Evolutionary conservation across 306 rosid species (phyloP), one percentile per base, ranked within the genome.

Genomic region (Morella rubra): DNA sequence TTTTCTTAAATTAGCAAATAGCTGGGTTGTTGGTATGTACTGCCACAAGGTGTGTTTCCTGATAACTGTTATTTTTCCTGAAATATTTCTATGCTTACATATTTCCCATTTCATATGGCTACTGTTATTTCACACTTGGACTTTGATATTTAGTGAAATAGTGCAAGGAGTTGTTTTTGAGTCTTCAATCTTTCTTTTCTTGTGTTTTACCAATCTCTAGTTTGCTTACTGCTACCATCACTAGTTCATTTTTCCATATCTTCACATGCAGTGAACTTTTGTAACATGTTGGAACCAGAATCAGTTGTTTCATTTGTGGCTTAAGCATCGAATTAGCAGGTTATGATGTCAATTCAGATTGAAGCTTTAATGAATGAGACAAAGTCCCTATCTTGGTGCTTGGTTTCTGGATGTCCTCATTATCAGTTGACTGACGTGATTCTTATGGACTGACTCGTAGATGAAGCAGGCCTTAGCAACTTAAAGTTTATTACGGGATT

Each of bases 1-100:
- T 87, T 64, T 95, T 67, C 89, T 95, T 58, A 93, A 86, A 85
- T 72, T 85, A 74, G 5, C 88, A 50, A 95, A 95, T 75, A 87
- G 77, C 58, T 95, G 99, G 99, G 96, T 95, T 78, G 99, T 95
- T 75, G 72, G 89, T 54, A 88, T 95, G 77, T 92, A 95, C 49
- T 95, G 99, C 84, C 97, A 92, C 88, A 92, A 87, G 99, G 99
- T 93, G 84, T 52, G 84, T 77, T 69, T 58, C 76, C 59, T 65
- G 22, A 44, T 75, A 32, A 67, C 66, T 24, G 54, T 49, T 68
- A 12, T 73, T 68, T 73, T 72, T 72, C 66, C 18, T 55, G 19
- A 55, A 15, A 7, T 49, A 47, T 64, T 45, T 42, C 4, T 18
- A 45, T 18, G 20, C 12, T 60, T 13, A 60, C 4, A 11, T 11